Evolutionary conservation across 768 basidiomycete species (phyloP).

Genomic region (Artomyces pyxidatus): DNA sequence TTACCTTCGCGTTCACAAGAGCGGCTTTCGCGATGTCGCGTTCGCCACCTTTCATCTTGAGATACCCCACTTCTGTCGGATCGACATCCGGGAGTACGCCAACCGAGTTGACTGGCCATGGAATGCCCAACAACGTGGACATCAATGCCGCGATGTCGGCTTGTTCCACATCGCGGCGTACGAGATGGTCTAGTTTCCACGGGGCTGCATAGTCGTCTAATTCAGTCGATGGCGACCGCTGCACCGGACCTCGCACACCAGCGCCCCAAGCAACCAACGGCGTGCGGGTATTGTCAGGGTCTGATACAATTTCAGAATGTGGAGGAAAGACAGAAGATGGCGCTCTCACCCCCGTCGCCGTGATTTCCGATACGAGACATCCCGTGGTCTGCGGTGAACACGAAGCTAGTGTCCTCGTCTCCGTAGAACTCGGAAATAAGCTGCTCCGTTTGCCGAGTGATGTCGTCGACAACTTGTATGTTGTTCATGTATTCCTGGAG

Average conservation of each 20-base stretch:
- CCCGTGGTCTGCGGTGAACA: conserved; percentile 87
- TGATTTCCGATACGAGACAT: conserved; percentile 88
- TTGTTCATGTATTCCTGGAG: conserved; percentile 79
- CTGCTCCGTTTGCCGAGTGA: conserved; percentile 58
- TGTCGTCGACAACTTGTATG: conserved; percentile 68
- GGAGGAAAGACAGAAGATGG: no score
- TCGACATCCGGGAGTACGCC: conserved; percentile 76
- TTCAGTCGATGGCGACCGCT: conserved; percentile 42
- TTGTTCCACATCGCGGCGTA: conserved; percentile 72
- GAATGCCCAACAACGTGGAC: conserved; percentile 60
- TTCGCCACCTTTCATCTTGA: conserved; percentile 39
- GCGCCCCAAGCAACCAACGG: conserved; percentile 79
- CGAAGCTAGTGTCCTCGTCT: conserved; percentile 61
- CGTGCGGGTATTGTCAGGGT: conserved; percentile 83
- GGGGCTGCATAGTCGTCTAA: conserved; percentile 63
- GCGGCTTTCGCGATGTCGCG: conserved; percentile 44
- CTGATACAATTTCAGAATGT: no score
- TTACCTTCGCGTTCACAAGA: conserved; percentile 57
- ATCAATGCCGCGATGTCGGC: conserved; percentile 77
- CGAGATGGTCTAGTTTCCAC: conserved; percentile 52
- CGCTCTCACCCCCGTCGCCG: conserved; percentile 75
- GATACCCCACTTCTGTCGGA: conserved; percentile 48
- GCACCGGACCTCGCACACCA: conserved; percentile 64
- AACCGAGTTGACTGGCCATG: conserved; percentile 78
- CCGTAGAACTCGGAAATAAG: conserved; percentile 57